Conservation (phyloP, 768 basidiomycete genomes). For the Trametes villosa region DNA sequence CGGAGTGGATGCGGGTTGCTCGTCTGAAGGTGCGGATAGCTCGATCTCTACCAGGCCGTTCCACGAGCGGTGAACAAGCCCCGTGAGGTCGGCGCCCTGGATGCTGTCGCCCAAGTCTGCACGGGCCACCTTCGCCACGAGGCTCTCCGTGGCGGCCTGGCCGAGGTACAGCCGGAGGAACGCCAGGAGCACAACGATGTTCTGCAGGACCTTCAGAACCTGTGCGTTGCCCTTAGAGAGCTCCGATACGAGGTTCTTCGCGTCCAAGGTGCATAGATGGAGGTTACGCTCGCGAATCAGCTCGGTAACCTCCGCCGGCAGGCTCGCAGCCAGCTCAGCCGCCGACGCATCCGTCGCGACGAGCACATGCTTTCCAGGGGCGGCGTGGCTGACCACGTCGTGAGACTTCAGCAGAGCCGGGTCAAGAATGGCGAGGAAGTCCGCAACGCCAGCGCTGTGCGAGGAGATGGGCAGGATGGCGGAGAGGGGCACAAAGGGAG, state of each 20-base stretch:
- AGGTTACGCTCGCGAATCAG: conserved; percentile 56
- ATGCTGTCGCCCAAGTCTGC: conserved; percentile 50
- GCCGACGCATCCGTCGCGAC: conserved; percentile 75
- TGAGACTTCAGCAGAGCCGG: conserved; percentile 79
- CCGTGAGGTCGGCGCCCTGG: conserved; percentile 51
- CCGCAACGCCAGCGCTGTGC: conserved; percentile 51
- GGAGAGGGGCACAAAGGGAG: conserved; percentile 55
- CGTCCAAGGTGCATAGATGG: conserved; percentile 63
- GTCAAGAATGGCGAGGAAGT: conserved; percentile 79
- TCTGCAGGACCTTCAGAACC: conserved; percentile 44
- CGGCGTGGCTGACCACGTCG: conserved; percentile 68
- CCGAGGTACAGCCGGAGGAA: conserved; percentile 88
- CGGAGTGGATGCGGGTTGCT: conserved; percentile 28
- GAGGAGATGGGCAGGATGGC: conserved; percentile 59
- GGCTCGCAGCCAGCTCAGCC: conserved; percentile 72
- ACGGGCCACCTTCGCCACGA: conserved; percentile 56
- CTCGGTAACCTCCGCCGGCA: conserved; percentile 54
- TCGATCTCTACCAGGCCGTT: conserved; percentile 63
- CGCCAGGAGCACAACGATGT: conserved; percentile 70
- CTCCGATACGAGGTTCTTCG: conserved; percentile 53
- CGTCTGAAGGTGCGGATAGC: conserved; percentile 36
- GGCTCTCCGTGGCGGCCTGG: conserved; percentile 54
- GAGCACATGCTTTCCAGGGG: conserved; percentile 70
- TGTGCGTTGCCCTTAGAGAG: conserved; percentile 40
- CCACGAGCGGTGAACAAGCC: conserved; percentile 67